phyloP scores from a whole-genome alignment of 139 green algal genomes.

The Penium margaritaceum region DNA sequence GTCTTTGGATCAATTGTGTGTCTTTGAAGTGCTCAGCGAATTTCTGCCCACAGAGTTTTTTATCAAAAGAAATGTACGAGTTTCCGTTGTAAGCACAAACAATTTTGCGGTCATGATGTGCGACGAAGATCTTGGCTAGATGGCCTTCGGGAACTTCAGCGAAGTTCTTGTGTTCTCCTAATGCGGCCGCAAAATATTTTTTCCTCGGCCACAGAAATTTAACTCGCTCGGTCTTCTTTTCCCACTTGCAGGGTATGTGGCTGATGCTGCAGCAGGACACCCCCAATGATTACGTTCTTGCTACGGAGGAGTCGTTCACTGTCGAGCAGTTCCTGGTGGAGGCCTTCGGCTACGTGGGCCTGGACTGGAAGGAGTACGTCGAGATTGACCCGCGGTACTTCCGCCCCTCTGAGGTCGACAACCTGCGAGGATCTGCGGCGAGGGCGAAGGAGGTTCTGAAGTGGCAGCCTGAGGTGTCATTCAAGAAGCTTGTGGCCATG shows the following conservation, averaged over 20 bases:
- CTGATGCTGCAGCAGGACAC: conserved; percentile 68
- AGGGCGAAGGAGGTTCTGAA: conserved; percentile 57
- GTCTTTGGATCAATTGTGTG: too few relatives aligned
- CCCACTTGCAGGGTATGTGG: conserved; percentile 56
- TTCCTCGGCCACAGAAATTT: too few relatives aligned
- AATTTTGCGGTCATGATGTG: too few relatives aligned
- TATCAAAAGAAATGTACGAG: too few relatives aligned
- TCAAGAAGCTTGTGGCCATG: conserved; percentile 61
- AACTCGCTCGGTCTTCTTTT: too few relatives aligned
- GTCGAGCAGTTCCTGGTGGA: conserved; percentile 41
- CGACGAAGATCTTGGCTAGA: too few relatives aligned
- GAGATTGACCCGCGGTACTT: conserved; percentile 58
- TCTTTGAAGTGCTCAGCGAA: too few relatives aligned
- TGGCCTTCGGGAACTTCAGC: too few relatives aligned
- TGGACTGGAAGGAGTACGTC: conserved; percentile 47
- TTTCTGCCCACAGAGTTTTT: too few relatives aligned
- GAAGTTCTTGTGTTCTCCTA: too few relatives aligned
- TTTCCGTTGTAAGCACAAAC: too few relatives aligned
- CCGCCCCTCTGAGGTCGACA: conserved; percentile 67
- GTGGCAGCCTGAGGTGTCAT: conserved; percentile 55
- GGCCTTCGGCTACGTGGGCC: conserved; percentile 40
- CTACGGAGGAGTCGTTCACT: conserved; percentile 51
- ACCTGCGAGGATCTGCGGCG: conserved; percentile 59
- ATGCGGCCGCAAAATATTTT: too few relatives aligned
- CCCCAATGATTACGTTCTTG: conserved; percentile 66